Evolutionary conservation across 2,329 filamentous ascomycete genomes (phyloP), one percentile per base, ranked within the genome.

Genomic region (Colletotrichum sp.): DNA sequence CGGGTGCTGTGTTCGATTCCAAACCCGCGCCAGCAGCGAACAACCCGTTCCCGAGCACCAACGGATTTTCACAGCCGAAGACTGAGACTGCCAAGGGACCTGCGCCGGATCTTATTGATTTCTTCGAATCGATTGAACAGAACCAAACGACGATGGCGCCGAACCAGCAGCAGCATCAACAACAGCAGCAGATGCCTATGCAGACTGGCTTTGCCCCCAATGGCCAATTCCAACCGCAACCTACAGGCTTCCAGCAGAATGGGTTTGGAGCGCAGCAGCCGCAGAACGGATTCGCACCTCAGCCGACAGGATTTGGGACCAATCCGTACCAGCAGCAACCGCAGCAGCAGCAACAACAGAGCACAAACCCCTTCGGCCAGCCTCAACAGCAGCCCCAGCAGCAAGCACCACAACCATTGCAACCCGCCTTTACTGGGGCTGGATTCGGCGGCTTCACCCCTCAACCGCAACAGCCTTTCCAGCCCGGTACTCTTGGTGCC

Each of bases 111-210:
- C 89, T 98, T 77, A 99, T 98, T 82, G 97, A 96, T 87, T 98
- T 98, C 85, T 98, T 98, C 84, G 96, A 94, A 81, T 96, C 95
- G 8, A 98, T 98, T 81, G 96, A 98, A 81, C 93, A 95, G 82
- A 96, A 96, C 78, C 95, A 97, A 83, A 95, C 95, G 68, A 89
- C 93, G 2, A 91, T 95, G 89, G 89, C 85, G 3, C 84, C 87
- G 68, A 84, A 83, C 26, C 81, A 81, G 30, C 83, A 85, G 49
- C 79, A 85, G 52, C 85, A 78, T 28, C 70, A 82, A 78, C 71
- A 80, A 65, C 78, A 83, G 64, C 83, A 65, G 59, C 80, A 81
- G 44, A 75, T 79, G 32, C 76, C 78, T 2, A 77, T 79, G 59
- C 79, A 79, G 72, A 82, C 80, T 6, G 81, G 81, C 6, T 80